Conservation (phyloP, 352 stramenopile species). For the Aphanomyces cochlioides region DNA sequence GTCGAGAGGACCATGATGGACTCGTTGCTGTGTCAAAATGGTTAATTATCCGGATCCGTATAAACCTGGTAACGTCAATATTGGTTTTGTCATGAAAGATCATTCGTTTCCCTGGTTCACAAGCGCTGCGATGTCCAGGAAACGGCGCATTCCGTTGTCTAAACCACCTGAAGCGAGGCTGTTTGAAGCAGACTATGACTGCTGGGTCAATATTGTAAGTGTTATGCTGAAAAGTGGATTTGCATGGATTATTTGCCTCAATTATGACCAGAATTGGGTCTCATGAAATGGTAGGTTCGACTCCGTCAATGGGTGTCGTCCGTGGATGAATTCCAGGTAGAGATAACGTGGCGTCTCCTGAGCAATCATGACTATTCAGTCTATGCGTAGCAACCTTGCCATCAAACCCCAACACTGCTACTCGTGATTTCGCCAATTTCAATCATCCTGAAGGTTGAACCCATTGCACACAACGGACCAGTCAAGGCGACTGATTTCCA, state of each 20-base stretch:
- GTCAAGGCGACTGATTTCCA: slow-evolving; percentile 20
- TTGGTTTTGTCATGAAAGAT: not conserved
- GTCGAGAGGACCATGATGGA: too few relatives aligned
- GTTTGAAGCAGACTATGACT: slow-evolving; percentile 30
- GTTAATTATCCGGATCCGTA: slow-evolving; percentile 12
- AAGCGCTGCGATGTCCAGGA: slow-evolving; percentile 16
- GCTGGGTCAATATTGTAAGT: slow-evolving; percentile 30
- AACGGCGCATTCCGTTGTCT: slow-evolving; percentile 29
- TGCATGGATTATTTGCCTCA: too few relatives aligned
- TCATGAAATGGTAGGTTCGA: slow-evolving; percentile 13
- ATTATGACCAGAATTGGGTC: not conserved
- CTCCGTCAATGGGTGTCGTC: slow-evolving; percentile 30
- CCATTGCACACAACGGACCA: slow-evolving; percentile 20
- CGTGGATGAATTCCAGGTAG: slow-evolving; percentile 28
- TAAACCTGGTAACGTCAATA: slow-evolving; percentile 20
- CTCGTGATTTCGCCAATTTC: slow-evolving; percentile 29
- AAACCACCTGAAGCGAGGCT: slow-evolving; percentile 15
- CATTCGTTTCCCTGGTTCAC: slow-evolving; percentile 6
- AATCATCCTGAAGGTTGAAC: slow-evolving; percentile 30
- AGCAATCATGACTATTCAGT: slow-evolving; percentile 18
- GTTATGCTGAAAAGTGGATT: not conserved
- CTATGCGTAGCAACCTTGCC: slow-evolving; percentile 26
- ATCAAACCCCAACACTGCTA: slow-evolving; percentile 28
- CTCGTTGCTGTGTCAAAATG: too few relatives aligned
- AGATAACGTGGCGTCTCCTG: slow-evolving; percentile 8